Evolutionary conservation across 2,329 filamentous ascomycete genomes (phyloP).

Genomic region (Verticillium klebahnii): DNA sequence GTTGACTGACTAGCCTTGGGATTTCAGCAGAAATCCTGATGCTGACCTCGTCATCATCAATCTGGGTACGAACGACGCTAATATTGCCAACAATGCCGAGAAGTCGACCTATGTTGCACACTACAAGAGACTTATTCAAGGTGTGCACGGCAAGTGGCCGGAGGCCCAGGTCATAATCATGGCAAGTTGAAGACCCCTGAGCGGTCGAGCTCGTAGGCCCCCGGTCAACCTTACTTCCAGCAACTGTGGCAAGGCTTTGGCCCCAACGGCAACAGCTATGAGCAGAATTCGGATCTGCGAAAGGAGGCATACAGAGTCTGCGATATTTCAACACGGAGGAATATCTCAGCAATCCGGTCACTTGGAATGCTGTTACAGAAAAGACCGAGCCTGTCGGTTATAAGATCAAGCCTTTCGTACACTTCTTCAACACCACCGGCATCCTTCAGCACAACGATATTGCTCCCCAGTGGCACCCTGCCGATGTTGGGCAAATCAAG

Average conservation of each 20-base stretch:
- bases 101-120: slow-evolving; percentile 32
- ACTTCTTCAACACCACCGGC: slow-evolving; percentile 58
- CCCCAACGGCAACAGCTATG: slow-evolving; percentile 43
- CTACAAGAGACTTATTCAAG: slow-evolving; percentile 39
- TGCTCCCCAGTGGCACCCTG: slow-evolving; percentile 53
- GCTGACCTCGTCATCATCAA: slow-evolving; percentile 42
- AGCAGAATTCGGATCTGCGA: slow-evolving; percentile 40
- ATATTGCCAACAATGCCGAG: slow-evolving; percentile 34
- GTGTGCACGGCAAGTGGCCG: slow-evolving; percentile 41
- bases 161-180: slow-evolving; percentile 39
- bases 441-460: slow-evolving; percentile 60
- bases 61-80: slow-evolving; percentile 42
- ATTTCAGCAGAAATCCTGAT: slow-evolving; percentile 34
- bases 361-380: slow-evolving; percentile 35
- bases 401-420: slow-evolving; percentile 42
- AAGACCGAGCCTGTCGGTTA: slow-evolving; percentile 24
- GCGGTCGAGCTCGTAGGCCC: slow-evolving; percentile 7
- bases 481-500: slow-evolving; percentile 58
- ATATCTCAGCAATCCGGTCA: slow-evolving; percentile 32
- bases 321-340: slow-evolving; percentile 45
- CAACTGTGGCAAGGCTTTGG: slow-evolving; percentile 52
- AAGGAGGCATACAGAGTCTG: slow-evolving; percentile 46
- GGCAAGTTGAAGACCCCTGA: slow-evolving; percentile 19
- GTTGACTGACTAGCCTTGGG: slow-evolving; percentile 28
- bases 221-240: slow-evolving; percentile 20